Conservation (phyloP, 2,329 filamentous ascomycete species). For the Fusarium tricinctum region DNA sequence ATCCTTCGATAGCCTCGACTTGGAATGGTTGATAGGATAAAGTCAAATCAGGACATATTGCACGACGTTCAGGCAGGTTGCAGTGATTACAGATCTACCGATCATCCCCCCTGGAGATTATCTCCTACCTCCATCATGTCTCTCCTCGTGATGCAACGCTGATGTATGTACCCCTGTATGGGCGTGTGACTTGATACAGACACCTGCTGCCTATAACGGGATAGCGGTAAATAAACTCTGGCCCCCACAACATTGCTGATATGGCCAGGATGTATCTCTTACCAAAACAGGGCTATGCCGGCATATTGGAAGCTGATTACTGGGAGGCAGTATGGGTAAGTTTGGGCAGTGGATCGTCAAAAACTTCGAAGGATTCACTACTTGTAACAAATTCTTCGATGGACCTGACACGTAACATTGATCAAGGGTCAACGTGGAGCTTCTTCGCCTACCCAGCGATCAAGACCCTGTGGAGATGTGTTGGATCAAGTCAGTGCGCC, state of each 20-base stretch:
- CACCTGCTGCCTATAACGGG: not conserved
- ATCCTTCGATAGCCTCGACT: not conserved
- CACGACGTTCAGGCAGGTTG: not conserved
- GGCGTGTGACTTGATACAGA: not conserved
- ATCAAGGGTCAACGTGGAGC: slow-evolving; percentile 3
- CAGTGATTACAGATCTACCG: not conserved
- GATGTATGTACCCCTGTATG: not conserved
- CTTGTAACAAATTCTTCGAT: not conserved
- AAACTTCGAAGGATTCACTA: not conserved
- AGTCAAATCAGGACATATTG: not conserved
- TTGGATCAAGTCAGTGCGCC: not conserved
- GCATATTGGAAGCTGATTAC: not conserved
- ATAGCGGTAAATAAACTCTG: not conserved
- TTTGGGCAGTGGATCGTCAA: not conserved
- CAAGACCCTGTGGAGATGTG: not conserved
- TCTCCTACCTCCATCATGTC: not conserved
- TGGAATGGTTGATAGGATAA: not conserved
- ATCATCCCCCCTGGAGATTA: not conserved
- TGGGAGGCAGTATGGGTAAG: not conserved
- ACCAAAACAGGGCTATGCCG: not conserved
- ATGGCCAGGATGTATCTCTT: not conserved
- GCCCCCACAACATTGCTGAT: not conserved
- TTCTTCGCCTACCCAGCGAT: too few relatives aligned
- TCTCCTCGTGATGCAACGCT: not conserved
- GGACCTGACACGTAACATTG: not conserved